phyloP scores from a whole-genome alignment of 805 yeast genomes.

The Cyberlindnera americana region DNA sequence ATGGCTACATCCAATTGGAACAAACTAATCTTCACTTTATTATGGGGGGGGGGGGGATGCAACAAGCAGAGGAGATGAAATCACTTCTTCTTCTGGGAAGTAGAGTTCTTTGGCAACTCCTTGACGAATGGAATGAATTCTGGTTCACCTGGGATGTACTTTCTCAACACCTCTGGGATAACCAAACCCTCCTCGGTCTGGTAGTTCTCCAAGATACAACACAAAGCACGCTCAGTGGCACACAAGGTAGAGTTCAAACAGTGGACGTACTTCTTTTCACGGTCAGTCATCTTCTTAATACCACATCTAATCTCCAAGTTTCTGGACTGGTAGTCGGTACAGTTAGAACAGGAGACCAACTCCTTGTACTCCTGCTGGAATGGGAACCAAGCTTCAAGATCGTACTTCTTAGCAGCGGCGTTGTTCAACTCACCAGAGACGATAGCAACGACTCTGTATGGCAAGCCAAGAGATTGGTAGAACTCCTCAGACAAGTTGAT shows the following conservation, averaged over 20 bases:
- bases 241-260: slow-evolving; percentile 96
- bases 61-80: neutral
- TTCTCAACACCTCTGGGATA: slow-evolving; percentile 93
- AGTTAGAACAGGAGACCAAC: slow-evolving; percentile 96
- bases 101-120: slow-evolving; percentile 92
- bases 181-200: slow-evolving; percentile 95
- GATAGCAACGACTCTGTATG: slow-evolving; percentile 96
- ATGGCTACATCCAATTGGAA: too few relatives aligned
- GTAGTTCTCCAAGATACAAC: slow-evolving; percentile 96
- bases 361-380: slow-evolving; percentile 98
- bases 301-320: slow-evolving; percentile 99
- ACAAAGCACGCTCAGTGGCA: slow-evolving; percentile 97
- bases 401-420: slow-evolving; percentile 98
- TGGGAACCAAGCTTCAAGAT: slow-evolving; percentile 99
- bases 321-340: slow-evolving; percentile 99
- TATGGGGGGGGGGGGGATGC: neutral
- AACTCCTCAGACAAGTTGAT: slow-evolving; percentile 87
- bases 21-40: neutral
- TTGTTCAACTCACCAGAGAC: slow-evolving; percentile 98
- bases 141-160: slow-evolving; percentile 97
- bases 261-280: slow-evolving; percentile 96
- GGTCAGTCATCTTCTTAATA: slow-evolving; percentile 90
- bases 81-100: slow-evolving; percentile 53
- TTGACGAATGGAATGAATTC: slow-evolving; percentile 88
- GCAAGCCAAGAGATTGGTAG: slow-evolving; percentile 86